phyloP scores from a whole-genome alignment of 805 yeast genomes.

The Candida chilensis region DNA sequence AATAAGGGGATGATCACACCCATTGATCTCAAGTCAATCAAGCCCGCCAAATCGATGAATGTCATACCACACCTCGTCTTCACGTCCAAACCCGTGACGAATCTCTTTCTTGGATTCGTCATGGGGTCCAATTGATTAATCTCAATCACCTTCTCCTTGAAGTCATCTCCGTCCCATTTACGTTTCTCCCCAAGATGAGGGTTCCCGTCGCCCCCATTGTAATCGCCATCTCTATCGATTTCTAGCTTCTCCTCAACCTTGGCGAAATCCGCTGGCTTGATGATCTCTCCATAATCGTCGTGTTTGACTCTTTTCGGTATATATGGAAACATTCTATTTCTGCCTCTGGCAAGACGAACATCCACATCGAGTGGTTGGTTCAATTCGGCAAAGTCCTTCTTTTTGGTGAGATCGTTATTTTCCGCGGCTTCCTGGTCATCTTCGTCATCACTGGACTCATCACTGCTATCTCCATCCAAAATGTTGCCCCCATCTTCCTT shows the following conservation, averaged over 20 bases:
- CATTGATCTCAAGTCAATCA: conserved; percentile 77
- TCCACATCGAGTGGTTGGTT: conserved; percentile 47
- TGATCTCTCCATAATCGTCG: conserved; percentile 85
- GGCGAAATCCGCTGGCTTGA: conserved; percentile 56
- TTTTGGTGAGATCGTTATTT: conserved; percentile 9
- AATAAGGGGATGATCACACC: conserved; percentile 68
- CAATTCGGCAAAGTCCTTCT: conserved; percentile 25
- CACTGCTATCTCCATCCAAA: conserved; percentile 23
- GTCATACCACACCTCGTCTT: conserved; percentile 62
- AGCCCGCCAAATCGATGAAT: conserved; percentile 74
- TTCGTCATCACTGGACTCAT: conserved; percentile 14
- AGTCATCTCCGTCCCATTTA: conserved; percentile 17
- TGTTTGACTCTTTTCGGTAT: conserved; percentile 45
- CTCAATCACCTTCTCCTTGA: conserved; percentile 4
- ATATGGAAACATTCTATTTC: conserved; percentile 70
- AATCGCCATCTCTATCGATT: conserved; percentile 10
- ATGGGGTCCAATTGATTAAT: conserved; percentile 35
- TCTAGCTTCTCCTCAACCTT: conserved; percentile 37
- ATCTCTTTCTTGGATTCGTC: conserved; percentile 40
- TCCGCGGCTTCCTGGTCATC: neutral
- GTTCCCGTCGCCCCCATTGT: conserved; percentile 10
- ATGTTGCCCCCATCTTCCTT: conserved; percentile 22
- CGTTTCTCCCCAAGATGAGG: conserved; percentile 17
- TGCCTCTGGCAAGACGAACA: conserved; percentile 30
- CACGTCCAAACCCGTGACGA: conserved; percentile 19